A percentile compares a stretch with the other conserved stretches of the same genome.
Conservation (phyloP, 495 filamentous ascomycete species). For the Penicillium samsonianum region DNA sequence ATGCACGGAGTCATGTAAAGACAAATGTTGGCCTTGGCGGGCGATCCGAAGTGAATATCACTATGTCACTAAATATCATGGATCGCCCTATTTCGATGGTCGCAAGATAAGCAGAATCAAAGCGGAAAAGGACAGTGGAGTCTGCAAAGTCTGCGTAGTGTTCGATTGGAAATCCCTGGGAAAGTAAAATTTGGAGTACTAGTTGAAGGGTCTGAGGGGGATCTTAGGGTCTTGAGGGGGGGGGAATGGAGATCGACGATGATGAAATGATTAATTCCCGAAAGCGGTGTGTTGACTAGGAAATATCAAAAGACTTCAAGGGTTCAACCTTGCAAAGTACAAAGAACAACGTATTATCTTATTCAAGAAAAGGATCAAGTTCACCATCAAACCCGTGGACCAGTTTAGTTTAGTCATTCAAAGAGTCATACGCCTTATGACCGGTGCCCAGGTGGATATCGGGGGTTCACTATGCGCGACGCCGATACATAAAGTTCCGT, state of each 20-base stretch:
- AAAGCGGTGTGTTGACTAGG: conserved; percentile 9
- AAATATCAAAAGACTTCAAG: not conserved
- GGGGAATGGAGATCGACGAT: conserved; percentile 6
- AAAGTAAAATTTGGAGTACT: not conserved
- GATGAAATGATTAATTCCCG: conserved; percentile 17
- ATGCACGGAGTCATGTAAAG: conserved; percentile 28
- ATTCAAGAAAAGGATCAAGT: not conserved
- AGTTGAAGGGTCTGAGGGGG: not conserved
- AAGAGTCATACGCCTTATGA: not conserved
- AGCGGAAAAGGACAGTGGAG: not conserved
- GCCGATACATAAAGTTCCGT: conserved; percentile 4
- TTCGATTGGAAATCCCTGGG: not conserved
- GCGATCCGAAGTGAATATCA: conserved; percentile 17
- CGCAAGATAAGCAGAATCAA: not conserved
- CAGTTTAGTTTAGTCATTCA: conserved; percentile 4
- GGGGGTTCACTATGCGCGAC: conserved; percentile 16
- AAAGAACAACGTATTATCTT: no score
- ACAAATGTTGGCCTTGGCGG: conserved; percentile 23
- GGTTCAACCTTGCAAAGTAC: no score
- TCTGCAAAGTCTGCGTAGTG: no score
- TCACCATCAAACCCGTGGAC: not conserved
- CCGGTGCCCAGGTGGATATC: conserved; percentile 1
- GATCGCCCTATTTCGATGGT: conserved; percentile 17
- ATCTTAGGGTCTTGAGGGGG: not conserved
- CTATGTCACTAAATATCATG: conserved; percentile 5